Evolutionary conservation across 2,329 filamentous ascomycete species (phyloP), one percentile per base, ranked within the genome.

Genomic region (Ceratocystis cacaofunesta): DNA sequence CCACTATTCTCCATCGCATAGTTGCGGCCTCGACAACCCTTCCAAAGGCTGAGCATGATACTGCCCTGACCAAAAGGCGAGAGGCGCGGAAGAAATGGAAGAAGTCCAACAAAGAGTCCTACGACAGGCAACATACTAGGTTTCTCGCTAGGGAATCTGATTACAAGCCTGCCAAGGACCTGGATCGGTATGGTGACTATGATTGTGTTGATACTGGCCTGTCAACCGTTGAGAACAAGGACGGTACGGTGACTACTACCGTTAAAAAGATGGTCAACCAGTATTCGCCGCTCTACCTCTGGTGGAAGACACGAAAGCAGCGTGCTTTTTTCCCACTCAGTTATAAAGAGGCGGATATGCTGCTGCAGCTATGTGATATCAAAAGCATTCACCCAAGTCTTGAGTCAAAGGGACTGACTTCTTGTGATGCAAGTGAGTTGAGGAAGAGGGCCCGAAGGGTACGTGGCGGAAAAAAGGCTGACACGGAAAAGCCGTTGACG

Each of bases 261-360:
- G 25, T 46, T 2, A 64, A 52, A 15, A 63, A 60, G 25, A 61
- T 57, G 5, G 48, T 48, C 30, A 64, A 36, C 15, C 19, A 19
- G 30, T 64, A 48, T 46, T 58, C 66, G 3, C 58, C 48, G 41
- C 64, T 67, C 17, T 19, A 48, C 4, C 36, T 64, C 43, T 67
- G 66, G 66, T 67, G 63, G 60, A 50, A 65, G 41, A 65, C 66
- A 6, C 28, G 60, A 25, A 61, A 67, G 55, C 60, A 28, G 10
- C 46, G 30, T 2, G 63, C 66, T 17, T 61, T 67, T 58, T 28
- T 58, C 22, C 22, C 66, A 17, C 48, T 67, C 10, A 44, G 32
- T 8, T 52, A 62, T 15, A 22, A 36, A 25, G 66, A 67, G 44
- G 63, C 22, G 8, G 63, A 64, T n/a, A 43, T 62, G 15, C 55